Evolutionary conservation across 1,139 yeast genomes (phyloP), one percentile per base, ranked within the genome.

Genomic region (Candida sp.): DNA sequence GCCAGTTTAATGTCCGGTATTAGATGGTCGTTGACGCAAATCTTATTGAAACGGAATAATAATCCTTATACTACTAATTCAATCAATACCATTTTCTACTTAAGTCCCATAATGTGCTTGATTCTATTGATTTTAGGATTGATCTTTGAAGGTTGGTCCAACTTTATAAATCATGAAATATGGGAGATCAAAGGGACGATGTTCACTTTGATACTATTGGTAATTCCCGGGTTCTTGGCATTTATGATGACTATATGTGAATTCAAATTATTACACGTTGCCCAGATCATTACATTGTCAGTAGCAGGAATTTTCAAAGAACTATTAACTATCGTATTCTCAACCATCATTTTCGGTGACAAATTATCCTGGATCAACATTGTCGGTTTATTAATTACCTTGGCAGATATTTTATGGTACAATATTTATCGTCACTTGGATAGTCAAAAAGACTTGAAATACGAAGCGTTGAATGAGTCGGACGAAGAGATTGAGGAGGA

Each of bases 271-370:
- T 72, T 93, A 40, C 84, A 87, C 45, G 79, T 86, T 40, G 88
- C 97, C 0, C 88, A 88, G 45, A 93, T 95, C 11, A 74, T 90
- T 34, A 91, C 99, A 0, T 68, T 93, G 34, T 84, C 95, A 4
- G 81, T 93, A 33, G 96, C 96, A 0, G 99, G 99, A 1, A 87
- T 93, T 29, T 87, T 91, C 58, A 93, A 93, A 61, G 99, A 93
- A 61, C 72, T 93, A 6, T 70, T 91, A 42, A 93, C 98, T 0
- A 88, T 93, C 37, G 59, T 82, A 30, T 72, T 85, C 2, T 83
- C 96, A 22, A 74, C 85, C 44, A 48, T 88, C 5, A 74, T 89
- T 11, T 87, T 89, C 62, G 86, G 88, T 34, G 99, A 93, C 62
- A 63, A 66, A 35, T 71, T 93, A 42, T 80, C 85, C 34, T 56